Conservation (phyloP, 352 stramenopile species). For the Globisporangium solare region DNA sequence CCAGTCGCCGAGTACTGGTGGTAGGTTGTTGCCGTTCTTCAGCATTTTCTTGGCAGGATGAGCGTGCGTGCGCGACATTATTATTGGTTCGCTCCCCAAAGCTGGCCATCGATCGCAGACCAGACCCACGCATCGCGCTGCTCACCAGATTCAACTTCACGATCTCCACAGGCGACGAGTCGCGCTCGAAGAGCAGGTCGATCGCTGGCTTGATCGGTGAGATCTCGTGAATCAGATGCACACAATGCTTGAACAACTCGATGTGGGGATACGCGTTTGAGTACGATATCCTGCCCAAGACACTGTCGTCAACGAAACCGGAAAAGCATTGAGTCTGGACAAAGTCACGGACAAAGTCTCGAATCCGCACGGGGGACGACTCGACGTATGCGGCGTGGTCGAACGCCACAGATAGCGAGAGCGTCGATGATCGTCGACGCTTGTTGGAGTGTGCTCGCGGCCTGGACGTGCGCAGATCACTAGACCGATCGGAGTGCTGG, state of each 20-base stretch:
- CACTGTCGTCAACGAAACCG: constrained; percentile 58
- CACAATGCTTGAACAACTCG: constrained; percentile 61
- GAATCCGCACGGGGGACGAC: constrained; percentile 12
- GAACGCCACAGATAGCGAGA: constrained; percentile 52
- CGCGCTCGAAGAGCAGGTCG: constrained; percentile 51
- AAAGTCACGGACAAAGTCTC: constrained; percentile 44
- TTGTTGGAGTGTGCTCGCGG: neutral
- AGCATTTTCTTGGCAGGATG: neutral
- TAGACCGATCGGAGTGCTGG: constrained; percentile 18
- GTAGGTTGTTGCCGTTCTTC: neutral
- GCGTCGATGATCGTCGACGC: constrained; percentile 36
- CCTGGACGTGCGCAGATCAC: neutral
- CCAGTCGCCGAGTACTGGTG: neutral
- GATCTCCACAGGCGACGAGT: constrained; percentile 30
- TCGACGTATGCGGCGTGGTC: constrained; percentile 41
- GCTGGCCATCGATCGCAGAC: neutral
- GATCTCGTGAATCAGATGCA: constrained; percentile 48
- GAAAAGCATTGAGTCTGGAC: constrained; percentile 59
- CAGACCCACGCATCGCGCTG: neutral
- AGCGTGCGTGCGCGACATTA: neutral
- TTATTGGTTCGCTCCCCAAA: neutral
- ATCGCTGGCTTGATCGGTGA: constrained; percentile 29
- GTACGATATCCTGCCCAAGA: constrained; percentile 35
- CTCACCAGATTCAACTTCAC: constrained; percentile 29
- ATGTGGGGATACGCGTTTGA: constrained; percentile 26